Evolutionary conservation across 176 grass and related monocot species (phyloP).

Genomic region (Carex kokanica): DNA sequence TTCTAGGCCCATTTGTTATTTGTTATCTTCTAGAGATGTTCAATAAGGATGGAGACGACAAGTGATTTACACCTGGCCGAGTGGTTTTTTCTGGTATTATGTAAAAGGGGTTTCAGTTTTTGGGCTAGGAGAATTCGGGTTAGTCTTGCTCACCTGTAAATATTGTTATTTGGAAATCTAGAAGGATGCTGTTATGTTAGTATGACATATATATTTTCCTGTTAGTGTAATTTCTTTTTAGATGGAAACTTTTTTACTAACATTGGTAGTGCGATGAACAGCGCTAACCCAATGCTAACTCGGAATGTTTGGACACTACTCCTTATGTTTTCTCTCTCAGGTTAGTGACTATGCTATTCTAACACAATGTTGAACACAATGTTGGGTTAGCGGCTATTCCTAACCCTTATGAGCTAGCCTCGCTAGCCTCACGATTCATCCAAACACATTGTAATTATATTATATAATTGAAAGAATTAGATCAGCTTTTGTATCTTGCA

Average conservation of each 20-base stretch:
- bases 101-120: slow-evolving; percentile 1
- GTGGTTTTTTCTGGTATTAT: neutral
- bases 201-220: neutral
- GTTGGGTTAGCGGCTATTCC: too few species aligned
- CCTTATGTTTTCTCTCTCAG: too few species aligned
- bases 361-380: too few species aligned
- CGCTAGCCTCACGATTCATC: too few species aligned
- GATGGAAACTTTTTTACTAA: neutral
- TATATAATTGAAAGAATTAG: neutral
- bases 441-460: neutral
- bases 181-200: neutral
- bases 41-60: slow-evolving; percentile 40
- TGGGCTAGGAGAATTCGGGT: neutral
- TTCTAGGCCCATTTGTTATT: slow-evolving; percentile 45
- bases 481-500: neutral
- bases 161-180: neutral
- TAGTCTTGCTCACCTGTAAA: neutral
- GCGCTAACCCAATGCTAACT: too few species aligned
- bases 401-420: too few species aligned
- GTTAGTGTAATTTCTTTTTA: neutral
- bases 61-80: slow-evolving; percentile 34
- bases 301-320: too few species aligned
- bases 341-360: too few species aligned
- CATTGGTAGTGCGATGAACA: neutral
- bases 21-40: slow-evolving; percentile 51